These are phyloP conservation scores for Colletotrichum kahawae DNA, from an alignment of 2,329 filamentous ascomycete species.

Conservation along the genomic window DNA sequence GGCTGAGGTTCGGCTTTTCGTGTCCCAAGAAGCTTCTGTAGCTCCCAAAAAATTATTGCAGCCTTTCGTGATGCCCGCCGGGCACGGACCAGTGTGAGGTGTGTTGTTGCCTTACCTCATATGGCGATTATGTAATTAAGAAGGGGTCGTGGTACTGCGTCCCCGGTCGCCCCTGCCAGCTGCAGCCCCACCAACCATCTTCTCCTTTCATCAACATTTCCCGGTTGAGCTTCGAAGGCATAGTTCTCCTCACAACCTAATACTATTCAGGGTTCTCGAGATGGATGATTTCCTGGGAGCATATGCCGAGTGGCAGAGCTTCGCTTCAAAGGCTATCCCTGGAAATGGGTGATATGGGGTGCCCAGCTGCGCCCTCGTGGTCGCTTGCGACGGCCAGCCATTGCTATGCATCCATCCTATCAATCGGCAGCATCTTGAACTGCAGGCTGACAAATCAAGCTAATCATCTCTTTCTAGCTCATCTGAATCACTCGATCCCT, in stretches of 20 bases:
- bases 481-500: neutral
- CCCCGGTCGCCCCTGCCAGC: neutral
- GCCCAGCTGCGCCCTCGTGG: neutral
- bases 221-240: neutral
- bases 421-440: neutral
- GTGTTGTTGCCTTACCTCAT: constrained; percentile 12
- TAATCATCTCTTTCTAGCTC: neutral
- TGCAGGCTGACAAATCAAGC: neutral
- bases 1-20: constrained; percentile 18
- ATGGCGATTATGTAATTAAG: constrained; percentile 21
- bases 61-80: constrained; percentile 37
- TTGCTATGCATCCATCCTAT: neutral
- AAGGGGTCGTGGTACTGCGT: constrained; percentile 7
- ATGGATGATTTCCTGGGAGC: neutral
- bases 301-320: neutral
- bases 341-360: neutral
- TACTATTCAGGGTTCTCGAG: neutral
- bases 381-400: neutral
- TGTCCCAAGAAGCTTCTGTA: constrained; percentile 42
- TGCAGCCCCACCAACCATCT: neutral
- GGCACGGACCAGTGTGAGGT: constrained; percentile 23
- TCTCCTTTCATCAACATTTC: neutral
- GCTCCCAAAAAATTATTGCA: constrained; percentile 57
- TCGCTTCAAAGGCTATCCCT: neutral
- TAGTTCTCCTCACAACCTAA: neutral